These are phyloP conservation scores for Cryphonectria naterciae DNA, from an alignment of 2,329 filamentous ascomycete genomes.

Conservation along the genomic window DNA sequence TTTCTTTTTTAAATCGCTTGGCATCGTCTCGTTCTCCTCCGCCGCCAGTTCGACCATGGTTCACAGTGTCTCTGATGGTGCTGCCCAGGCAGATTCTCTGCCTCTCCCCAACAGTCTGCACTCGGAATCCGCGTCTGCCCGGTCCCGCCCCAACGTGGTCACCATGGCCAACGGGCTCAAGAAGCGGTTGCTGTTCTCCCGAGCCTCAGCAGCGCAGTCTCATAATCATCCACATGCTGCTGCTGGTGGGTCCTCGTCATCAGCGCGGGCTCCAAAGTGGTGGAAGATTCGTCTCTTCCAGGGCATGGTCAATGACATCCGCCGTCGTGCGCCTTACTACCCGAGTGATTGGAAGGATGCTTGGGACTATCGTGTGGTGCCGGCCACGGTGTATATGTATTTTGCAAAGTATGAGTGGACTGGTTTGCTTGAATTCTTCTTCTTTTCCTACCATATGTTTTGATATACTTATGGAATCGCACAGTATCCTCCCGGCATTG, in stretches of 20 bases:
- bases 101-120: constrained; percentile 18
- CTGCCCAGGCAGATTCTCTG: constrained; percentile 34
- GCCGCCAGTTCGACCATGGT: neutral
- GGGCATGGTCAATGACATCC: constrained; percentile 80
- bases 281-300: constrained; percentile 76
- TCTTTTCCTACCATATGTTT: neutral
- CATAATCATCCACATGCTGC: constrained; percentile 6
- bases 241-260: constrained; percentile 12
- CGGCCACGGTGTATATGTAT: constrained; percentile 91
- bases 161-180: constrained; percentile 33
- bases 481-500: constrained; percentile 80
- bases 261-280: constrained; percentile 51
- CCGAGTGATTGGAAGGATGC: constrained; percentile 83
- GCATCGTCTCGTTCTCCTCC: neutral
- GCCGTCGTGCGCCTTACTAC: constrained; percentile 76
- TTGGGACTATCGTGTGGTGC: constrained; percentile 88
- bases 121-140: constrained; percentile 25
- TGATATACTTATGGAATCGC: neutral
- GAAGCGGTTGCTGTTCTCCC: constrained; percentile 14
- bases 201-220: constrained; percentile 11
- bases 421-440: no score
- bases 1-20: neutral
- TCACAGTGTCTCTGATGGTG: constrained; percentile 29
- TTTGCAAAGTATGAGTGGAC: constrained; percentile 76
- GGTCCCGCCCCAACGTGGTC: constrained; percentile 20